phyloP scores from a whole-genome alignment of 2,329 filamentous ascomycete genomes.

The Exophiala sp. region DNA sequence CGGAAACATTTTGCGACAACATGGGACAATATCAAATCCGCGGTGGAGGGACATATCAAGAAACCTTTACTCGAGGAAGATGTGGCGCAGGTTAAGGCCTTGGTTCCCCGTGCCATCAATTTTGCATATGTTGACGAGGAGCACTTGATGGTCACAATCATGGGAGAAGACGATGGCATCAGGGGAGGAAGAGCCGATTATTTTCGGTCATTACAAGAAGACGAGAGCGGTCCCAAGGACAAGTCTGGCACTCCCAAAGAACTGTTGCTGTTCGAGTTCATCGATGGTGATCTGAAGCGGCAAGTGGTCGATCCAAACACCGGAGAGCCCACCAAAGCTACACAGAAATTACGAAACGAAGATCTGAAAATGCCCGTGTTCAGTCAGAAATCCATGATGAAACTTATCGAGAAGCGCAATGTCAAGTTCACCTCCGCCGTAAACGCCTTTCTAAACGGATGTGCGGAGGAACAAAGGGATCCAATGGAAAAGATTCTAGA shows the following conservation, averaged over 20 bases:
- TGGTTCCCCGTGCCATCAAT: constrained; percentile 71
- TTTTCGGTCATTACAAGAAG: constrained; percentile 40
- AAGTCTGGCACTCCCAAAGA: constrained; percentile 47
- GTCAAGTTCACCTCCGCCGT: constrained; percentile 72
- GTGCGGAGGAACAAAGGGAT: constrained; percentile 57
- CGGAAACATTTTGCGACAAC: constrained; percentile 89
- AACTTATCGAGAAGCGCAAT: constrained; percentile 83
- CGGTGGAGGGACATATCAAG: constrained; percentile 78
- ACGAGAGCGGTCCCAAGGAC: constrained; percentile 35
- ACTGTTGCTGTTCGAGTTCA: constrained; percentile 83
- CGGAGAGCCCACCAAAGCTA: constrained; percentile 63
- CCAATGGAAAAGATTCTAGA: constrained; percentile 60
- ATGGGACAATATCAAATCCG: constrained; percentile 75
- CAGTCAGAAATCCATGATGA: constrained; percentile 86
- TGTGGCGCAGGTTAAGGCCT: constrained; percentile 70
- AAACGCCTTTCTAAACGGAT: constrained; percentile 69
- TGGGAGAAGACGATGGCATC: constrained; percentile 62
- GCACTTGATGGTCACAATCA: constrained; percentile 71
- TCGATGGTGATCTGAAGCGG: constrained; percentile 83
- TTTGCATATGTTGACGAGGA: constrained; percentile 84
- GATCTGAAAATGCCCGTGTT: constrained; percentile 86
- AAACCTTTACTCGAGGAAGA: constrained; percentile 66
- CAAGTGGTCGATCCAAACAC: constrained; percentile 68
- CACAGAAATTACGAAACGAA: constrained; percentile 65
- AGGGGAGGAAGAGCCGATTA: constrained; percentile 51